These are phyloP conservation scores for Microascus cirrosus DNA, from an alignment of 2,329 filamentous ascomycete species.

Conservation along the genomic window DNA sequence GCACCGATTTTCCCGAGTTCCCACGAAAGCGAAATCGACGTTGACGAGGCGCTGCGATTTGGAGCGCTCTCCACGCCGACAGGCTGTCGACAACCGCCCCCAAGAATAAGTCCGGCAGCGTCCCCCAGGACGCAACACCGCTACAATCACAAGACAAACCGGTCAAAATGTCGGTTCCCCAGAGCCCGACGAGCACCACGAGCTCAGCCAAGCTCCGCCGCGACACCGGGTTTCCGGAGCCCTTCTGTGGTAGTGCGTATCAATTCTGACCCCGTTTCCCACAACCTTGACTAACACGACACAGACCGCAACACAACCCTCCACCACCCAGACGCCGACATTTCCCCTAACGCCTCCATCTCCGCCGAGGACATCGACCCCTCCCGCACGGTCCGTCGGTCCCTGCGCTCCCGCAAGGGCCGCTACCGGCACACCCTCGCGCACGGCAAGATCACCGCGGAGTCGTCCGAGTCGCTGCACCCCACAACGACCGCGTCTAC, in stretches of 20 bases:
- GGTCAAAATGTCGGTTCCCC: neutral
- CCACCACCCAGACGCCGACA: constrained; percentile 50
- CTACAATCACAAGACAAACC: no score
- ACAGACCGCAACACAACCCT: constrained; percentile 44
- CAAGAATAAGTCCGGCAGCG: neutral
- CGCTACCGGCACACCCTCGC: constrained; percentile 21
- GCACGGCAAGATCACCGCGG: constrained; percentile 27
- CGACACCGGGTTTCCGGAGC: constrained; percentile 41
- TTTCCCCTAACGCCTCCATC: constrained; percentile 44
- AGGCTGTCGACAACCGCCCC: neutral
- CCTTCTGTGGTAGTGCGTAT: constrained; percentile 30
- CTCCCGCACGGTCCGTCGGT: constrained; percentile 28
- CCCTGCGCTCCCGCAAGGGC: constrained; percentile 18
- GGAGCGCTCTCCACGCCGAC: neutral
- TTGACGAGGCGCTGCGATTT: neutral
- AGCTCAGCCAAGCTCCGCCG: constrained; percentile 12
- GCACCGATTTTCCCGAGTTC: no score
- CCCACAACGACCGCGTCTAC: constrained; percentile 12
- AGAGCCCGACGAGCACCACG: constrained; percentile 3
- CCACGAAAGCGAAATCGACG: no score
- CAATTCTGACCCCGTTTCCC: neutral
- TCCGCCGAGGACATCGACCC: constrained; percentile 40
- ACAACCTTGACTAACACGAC: neutral
- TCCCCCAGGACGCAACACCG: neutral
- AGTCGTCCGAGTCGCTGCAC: constrained; percentile 7